These are phyloP conservation scores for Debaryomycetaceae sp. DNA, from an alignment of 1,139 yeast genomes.

Conservation along the genomic window DNA sequence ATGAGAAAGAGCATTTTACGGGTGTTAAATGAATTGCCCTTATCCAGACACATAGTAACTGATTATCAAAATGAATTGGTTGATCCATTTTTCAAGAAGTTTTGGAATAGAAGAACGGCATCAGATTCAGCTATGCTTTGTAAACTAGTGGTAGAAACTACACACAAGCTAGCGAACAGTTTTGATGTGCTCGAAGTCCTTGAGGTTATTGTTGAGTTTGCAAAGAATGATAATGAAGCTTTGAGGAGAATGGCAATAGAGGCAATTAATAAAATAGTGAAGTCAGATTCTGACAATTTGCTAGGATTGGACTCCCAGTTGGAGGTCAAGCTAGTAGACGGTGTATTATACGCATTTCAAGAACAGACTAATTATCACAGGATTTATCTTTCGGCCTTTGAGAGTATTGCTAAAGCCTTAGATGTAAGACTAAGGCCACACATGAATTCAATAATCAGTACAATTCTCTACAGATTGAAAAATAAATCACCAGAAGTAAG, in stretches of 20 bases:
- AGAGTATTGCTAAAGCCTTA: conserved; percentile 62
- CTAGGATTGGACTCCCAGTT: conserved; percentile 37
- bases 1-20: conserved; percentile 72
- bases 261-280: conserved; percentile 44
- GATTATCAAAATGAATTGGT: conserved; percentile 43
- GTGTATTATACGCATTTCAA: conserved; percentile 79
- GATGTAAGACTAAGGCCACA: conserved; percentile 74
- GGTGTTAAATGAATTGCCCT: conserved; percentile 31
- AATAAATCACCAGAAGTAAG: conserved; percentile 72
- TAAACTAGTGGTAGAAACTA: conserved; percentile 68
- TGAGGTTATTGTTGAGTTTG: conserved; percentile 51
- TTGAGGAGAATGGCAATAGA: conserved; percentile 78
- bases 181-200: conserved; percentile 65
- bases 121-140: conserved; percentile 46
- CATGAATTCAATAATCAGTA: conserved; percentile 69
- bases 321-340: conserved; percentile 75
- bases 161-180: conserved; percentile 62
- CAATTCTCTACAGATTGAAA: conserved; percentile 70
- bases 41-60: conserved; percentile 25
- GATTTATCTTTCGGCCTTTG: conserved; percentile 61
- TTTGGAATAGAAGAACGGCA: conserved; percentile 78
- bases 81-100: conserved; percentile 63
- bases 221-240: conserved; percentile 83
- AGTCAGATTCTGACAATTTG: conserved; percentile 26
- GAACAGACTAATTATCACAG: conserved; percentile 61